Evolutionary conservation across 2,329 filamentous ascomycete genomes (phyloP).

Genomic region (Magnaporthiopsis poae): DNA sequence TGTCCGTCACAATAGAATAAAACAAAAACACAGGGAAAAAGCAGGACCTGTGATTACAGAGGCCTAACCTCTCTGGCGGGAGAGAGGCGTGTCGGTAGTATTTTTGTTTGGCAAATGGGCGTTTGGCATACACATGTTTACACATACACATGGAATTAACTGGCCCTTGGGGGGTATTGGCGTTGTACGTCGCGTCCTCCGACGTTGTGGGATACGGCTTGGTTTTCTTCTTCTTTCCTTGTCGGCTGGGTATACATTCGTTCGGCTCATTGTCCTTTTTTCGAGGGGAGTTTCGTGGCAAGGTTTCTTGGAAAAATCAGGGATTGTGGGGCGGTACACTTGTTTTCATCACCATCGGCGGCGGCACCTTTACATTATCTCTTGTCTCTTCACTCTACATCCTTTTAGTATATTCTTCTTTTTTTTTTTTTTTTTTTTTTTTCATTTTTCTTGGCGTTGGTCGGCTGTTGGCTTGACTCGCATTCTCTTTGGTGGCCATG

Average conservation of each 20-base stretch:
- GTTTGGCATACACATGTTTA: background rate
- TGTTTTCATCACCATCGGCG: background rate
- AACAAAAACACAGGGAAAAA: background rate
- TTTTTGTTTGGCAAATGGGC: background rate
- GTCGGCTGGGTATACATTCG: no score
- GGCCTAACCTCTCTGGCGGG: background rate
- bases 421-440: background rate
- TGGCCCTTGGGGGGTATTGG: background rate
- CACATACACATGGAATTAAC: background rate
- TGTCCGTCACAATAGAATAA: background rate
- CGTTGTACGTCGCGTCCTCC: background rate
- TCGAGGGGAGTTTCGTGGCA: background rate
- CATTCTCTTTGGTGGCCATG: background rate
- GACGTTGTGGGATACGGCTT: background rate
- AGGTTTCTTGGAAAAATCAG: background rate
- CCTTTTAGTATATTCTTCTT: background rate
- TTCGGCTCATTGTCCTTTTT: background rate
- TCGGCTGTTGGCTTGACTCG: background rate
- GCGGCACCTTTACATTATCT: background rate
- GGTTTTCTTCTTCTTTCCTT: background rate
- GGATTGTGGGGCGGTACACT: background rate
- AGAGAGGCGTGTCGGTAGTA: background rate
- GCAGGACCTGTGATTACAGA: background rate
- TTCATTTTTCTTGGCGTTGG: background rate
- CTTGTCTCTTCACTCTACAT: background rate